Conservation (phyloP, 768 basidiomycete genomes). For the Atractiella rhizophila region DNA sequence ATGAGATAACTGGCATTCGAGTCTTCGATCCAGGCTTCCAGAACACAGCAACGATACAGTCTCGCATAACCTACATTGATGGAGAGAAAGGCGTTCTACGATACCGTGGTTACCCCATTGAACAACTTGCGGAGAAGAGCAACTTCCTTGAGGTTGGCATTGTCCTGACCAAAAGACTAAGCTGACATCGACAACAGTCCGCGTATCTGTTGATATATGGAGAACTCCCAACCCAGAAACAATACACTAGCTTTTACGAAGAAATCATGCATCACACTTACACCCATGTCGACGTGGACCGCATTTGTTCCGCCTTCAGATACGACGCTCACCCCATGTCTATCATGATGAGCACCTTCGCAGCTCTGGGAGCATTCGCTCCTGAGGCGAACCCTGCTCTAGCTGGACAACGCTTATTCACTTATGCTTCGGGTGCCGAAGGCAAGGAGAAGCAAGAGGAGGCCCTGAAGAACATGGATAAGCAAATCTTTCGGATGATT, state of each 20-base stretch:
- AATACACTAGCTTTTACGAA: slow-evolving; percentile 38
- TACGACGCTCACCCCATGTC: slow-evolving; percentile 86
- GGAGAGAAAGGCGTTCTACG: slow-evolving; percentile 34
- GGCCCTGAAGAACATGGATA: slow-evolving; percentile 50
- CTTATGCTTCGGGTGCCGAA: slow-evolving; percentile 3
- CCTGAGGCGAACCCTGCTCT: slow-evolving; percentile 48
- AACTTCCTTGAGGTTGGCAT: slow-evolving; percentile 1
- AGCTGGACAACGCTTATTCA: slow-evolving; percentile 31
- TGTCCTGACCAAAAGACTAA: too few relatives aligned
- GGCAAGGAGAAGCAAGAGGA: slow-evolving; percentile 3
- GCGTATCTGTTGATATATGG: slow-evolving; percentile 74
- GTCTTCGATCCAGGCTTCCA: slow-evolving; percentile 31
- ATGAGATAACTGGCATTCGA: slow-evolving; percentile 20
- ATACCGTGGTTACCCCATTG: slow-evolving; percentile 72
- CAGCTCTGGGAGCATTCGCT: slow-evolving; percentile 38
- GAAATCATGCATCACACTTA: slow-evolving; percentile 53
- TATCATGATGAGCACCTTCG: slow-evolving; percentile 61
- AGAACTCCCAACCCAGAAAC: slow-evolving; percentile 37
- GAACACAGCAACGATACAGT: slow-evolving; percentile 21
- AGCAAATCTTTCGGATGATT: slow-evolving; percentile 66
- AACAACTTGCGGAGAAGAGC: slow-evolving; percentile 40
- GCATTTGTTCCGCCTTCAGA: slow-evolving; percentile 29
- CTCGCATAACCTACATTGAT: slow-evolving; percentile 64
- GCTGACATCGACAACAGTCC: slow-evolving; percentile 37
- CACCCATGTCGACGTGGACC: slow-evolving; percentile 4